Evolutionary conservation across 108 stramenopile genomes (phyloP).

Genomic region (Nitzschia sp.): DNA sequence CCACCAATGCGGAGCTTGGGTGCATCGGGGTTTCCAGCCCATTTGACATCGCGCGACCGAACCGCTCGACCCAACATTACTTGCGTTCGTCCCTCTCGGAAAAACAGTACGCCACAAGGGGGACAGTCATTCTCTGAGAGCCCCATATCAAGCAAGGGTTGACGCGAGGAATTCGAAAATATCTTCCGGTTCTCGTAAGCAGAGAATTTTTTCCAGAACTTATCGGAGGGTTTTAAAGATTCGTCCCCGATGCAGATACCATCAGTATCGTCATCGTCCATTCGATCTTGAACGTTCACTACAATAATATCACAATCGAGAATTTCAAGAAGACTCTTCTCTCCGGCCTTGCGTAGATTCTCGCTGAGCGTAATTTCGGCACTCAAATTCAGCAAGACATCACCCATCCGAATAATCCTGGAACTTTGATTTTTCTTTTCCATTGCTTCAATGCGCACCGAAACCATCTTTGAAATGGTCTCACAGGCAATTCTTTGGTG

Average conservation of each 20-base stretch:
- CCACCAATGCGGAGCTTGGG: conserved; percentile 31
- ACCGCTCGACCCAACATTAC: conserved; percentile 16
- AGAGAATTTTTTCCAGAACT: conserved; percentile 16
- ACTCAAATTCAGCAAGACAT: background rate
- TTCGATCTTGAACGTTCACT: conserved; percentile 1
- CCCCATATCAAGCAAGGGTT: background rate
- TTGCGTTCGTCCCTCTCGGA: conserved; percentile 8
- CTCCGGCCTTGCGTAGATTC: conserved; percentile 4
- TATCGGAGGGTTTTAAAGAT: background rate
- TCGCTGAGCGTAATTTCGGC: background rate
- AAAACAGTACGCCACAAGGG: conserved; percentile 17
- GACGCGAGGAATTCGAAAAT: background rate
- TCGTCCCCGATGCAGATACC: conserved; percentile 12
- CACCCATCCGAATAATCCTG: conserved; percentile 11
- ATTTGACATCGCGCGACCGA: conserved; percentile 16
- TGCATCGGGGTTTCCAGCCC: conserved; percentile 30
- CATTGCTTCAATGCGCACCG: conserved; percentile 15
- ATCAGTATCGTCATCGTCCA: background rate
- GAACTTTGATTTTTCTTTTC: conserved; percentile 16
- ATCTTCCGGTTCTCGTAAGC: background rate
- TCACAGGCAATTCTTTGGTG: conserved; percentile 29
- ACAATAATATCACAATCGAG: conserved; percentile 24
- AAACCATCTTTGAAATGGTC: conserved; percentile 12
- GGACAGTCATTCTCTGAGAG: conserved; percentile 15
- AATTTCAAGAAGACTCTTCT: background rate